Evolutionary conservation across 2,329 filamentous ascomycete genomes (phyloP), one percentile per base, ranked within the genome.

Genomic region (Aspergillus udagawae): DNA sequence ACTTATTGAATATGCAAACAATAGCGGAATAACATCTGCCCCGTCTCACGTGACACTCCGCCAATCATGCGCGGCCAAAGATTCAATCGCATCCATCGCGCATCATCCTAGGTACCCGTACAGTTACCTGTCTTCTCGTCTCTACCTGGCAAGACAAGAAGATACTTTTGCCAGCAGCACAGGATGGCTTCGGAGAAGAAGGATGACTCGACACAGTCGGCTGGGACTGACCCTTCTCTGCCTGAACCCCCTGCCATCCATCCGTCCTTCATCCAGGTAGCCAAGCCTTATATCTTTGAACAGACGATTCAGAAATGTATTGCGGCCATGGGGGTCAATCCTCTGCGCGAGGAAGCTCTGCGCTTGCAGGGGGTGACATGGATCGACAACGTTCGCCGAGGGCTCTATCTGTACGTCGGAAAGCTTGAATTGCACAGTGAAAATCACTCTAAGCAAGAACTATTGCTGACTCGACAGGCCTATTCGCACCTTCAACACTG

Each of bases 401-500:
- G 85, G 23, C 80, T 99, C 52, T 88, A 90, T 65, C 77, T 99
- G 88, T 94, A 78, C 67, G 87, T 78, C 20, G 14, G 53, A 58
- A 49, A 47, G n/a, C 52, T 42, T 54, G 42, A 32, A 45, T 23
- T 21, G 23, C 9, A 25, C 3, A 41, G 21, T 29, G 41, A 49
- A 25, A 14, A n/a, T 7, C 32, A 3, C 32, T 38, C 6, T 28
- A 14, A 38, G 14, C 32, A 38, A 38, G 32, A 7, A 38, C 14
- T 3, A 17, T 55, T 52, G 54, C 66, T 49, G 52, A 63, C 21
- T 21, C 47, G 21, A 5, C 12, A 92, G 90, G 49, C 94, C 94
- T 1, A 86, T 97, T 25, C 88, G 90, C 59, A 97, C 94, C 0
- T 97, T 91, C 74, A 90, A 93, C 65, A 96, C 93, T 0, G 94